Conservation (phyloP, 2,329 filamentous ascomycete genomes). For the Lithohypha guttulata region DNA sequence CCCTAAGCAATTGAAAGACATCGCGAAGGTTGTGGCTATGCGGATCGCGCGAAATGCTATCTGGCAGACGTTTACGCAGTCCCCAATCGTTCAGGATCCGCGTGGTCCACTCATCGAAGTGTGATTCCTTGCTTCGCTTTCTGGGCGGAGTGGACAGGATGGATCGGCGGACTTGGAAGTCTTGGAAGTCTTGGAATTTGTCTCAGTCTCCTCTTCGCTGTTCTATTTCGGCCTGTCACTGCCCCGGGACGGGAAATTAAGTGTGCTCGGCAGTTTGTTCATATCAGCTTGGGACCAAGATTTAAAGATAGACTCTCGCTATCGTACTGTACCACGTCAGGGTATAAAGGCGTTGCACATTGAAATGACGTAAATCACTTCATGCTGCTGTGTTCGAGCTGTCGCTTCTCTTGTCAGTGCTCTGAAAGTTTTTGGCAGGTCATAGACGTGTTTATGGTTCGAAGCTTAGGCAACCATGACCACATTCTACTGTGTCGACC, state of each 20-base stretch:
- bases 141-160: constrained; percentile 4
- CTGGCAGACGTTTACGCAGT: not conserved
- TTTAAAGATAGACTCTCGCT: too few relatives aligned
- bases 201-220: not conserved
- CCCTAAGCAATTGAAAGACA: not conserved
- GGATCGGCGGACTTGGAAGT: not conserved
- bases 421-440: too few relatives aligned
- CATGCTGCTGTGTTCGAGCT: too few relatives aligned
- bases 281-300: not conserved
- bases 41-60: not conserved
- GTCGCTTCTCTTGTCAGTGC: too few relatives aligned
- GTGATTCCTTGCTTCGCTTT: not conserved
- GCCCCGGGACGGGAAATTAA: not conserved
- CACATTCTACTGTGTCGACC: too few relatives aligned
- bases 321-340: too few relatives aligned
- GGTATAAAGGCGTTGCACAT: too few relatives aligned
- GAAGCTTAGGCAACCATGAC: too few relatives aligned
- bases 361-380: too few relatives aligned
- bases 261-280: not conserved
- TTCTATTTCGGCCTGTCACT: not conserved
- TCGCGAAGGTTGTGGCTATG: not conserved
- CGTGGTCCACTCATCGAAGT: not conserved
- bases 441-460: too few relatives aligned
- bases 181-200: not conserved
- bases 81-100: not conserved